Conservation (phyloP, 495 filamentous ascomycete genomes). For the Talaromyces adpressus region DNA sequence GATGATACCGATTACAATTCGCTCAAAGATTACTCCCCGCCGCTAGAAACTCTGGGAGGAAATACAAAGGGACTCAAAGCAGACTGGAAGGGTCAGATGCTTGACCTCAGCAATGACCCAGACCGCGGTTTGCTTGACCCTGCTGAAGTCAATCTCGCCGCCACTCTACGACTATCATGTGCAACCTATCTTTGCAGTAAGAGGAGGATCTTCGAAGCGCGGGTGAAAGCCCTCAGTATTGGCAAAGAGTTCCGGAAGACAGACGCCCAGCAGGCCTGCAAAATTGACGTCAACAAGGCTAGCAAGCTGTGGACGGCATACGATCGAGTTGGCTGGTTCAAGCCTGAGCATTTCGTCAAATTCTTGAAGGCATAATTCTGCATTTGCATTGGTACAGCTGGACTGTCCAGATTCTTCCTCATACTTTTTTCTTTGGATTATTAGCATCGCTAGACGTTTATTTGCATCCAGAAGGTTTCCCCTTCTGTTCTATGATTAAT, state of each 20-base stretch:
- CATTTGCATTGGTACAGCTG: constrained; percentile 1
- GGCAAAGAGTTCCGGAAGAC: constrained; percentile 94
- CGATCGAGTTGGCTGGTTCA: constrained; percentile 85
- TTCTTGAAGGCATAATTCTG: constrained; percentile 33
- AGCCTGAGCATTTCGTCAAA: constrained; percentile 50
- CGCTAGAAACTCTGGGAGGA: constrained; percentile 53
- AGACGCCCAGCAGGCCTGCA: constrained; percentile 94
- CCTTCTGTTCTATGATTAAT: constrained; percentile 2
- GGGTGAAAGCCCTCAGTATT: constrained; percentile 58
- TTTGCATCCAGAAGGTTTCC: background rate
- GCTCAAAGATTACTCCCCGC: constrained; percentile 72
- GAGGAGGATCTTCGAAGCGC: constrained; percentile 80
- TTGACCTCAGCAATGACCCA: constrained; percentile 75
- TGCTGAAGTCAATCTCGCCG: constrained; percentile 71
- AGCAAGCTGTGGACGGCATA: constrained; percentile 92
- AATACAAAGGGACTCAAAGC: constrained; percentile 69
- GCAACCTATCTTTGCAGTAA: constrained; percentile 94
- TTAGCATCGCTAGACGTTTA: background rate
- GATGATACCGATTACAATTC: constrained; percentile 85
- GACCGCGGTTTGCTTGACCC: constrained; percentile 69
- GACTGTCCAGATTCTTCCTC: constrained; percentile 2
- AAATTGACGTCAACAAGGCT: constrained; percentile 98
- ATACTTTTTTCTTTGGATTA: background rate
- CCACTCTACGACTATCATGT: constrained; percentile 75
- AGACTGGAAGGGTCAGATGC: constrained; percentile 77